Base-by-base conservation (phyloP, 2,329 filamentous ascomycete genomes). In the Lachnellula willkommii region DNA sequence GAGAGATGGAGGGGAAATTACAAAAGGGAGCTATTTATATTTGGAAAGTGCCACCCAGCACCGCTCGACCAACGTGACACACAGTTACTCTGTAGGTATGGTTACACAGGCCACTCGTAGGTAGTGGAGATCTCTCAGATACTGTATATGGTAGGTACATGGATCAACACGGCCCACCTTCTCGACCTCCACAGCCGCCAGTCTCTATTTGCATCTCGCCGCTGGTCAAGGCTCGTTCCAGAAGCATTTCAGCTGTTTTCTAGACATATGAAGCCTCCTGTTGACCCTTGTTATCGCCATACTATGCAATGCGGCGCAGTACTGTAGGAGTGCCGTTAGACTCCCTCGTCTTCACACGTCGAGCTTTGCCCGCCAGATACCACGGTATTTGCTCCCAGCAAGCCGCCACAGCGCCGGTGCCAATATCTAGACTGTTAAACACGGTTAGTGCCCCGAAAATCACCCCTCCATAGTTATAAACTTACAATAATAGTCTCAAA, bases 1-100 rank as follows among this genome's bases (percentile, higher is more conserved):
- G 43, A 40, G 52, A 68, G 40, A 28, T 37, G 46, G 43, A 49
- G 36, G 35, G 26, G 46, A 15, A 12, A 4, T 32, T 8, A 11
- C 9, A 11, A 32, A 9, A 39, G 32, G n/a, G 35, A 20, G 17
- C 20, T 50, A 17, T 48, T 55, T 36, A 55, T 59, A 59, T 55
- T 52, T 56, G 53, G 28, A 49, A 50, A 12, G 28, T 40, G 48
- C 28, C 5, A 20, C 9, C 28, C 9, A 12, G 28, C 9, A 32
- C 9, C 28, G 9, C 28, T 32, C 9, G 28, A 32, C 28, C 28
- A 26, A 43, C 54, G 46, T 46, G 50, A 52, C 49, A 53, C 46
- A 39, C 42, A n/a, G 26, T 45, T 28, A 48, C 48, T 51, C 28
- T 8, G 9, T 11, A 24, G 22, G 22, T 24, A 32, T 32, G 9